Base-by-base conservation (phyloP, 441 rosid genomes). In the Populus hybrid region DNA sequence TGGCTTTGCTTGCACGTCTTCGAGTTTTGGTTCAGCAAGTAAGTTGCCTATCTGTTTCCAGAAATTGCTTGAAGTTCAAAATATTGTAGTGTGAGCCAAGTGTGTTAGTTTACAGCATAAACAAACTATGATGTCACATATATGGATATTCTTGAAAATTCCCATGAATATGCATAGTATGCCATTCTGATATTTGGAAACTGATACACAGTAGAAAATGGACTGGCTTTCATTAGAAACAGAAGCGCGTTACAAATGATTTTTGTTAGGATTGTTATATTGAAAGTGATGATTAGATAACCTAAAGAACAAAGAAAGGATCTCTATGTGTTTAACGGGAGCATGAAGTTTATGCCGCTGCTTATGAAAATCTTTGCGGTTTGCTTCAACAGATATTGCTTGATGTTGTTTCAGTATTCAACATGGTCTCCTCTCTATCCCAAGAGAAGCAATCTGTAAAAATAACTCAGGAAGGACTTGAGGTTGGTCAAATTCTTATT, bases 21-120 rank as follows among this genome's bases (percentile, higher is more conserved):
- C 85, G 93, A 80, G 93, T 91, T 70, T 86, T 95, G 80, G 84
- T 90, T 84, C 97, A 92, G 86, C 99, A 95, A 85, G 98, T 94
- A 86, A 80, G 94, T 84, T 69, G 34, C 71, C 40, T 76, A 61
- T 75, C 12, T 73, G 66, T 70, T 67, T 69, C 75, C 26, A 2
- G 30, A 18, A 59, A 63, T 4, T 76, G 0, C 26, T 36, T 78
- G 69, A 61, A 11, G 28, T 30, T 75, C 63, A 14, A 66, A 21
- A 67, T 69, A 35, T 75, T 73, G 11, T 61, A 14, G 32, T 63
- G 70, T 10, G 46, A 38, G 28, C 76, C 42, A 63, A 21, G 73
- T 73, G 28, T 32, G 74, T 61, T 73, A 54, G 35, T 66, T 59
- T 28, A 40, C 59, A 50, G n/a, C 59, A 50, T 50, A 14, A 50